Conservation (phyloP, 257 asterid species). For the Lantana camara region DNA sequence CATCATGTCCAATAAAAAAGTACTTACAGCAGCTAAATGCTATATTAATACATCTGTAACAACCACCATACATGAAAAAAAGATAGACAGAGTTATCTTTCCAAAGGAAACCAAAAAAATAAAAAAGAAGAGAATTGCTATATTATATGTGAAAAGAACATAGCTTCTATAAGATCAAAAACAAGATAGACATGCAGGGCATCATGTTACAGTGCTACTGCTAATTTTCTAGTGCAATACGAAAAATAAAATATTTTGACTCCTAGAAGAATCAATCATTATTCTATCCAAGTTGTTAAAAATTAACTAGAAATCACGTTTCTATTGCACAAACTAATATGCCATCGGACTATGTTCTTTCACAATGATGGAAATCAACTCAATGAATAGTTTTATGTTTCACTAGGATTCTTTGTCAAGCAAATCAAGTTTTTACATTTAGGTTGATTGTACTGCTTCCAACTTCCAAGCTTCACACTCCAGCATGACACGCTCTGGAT, state of each 20-base stretch:
- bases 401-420: not conserved
- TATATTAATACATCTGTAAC: too few species aligned
- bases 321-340: not conserved
- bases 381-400: not conserved
- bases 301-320: not conserved
- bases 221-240: not conserved
- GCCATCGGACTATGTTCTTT: not conserved
- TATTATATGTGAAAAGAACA: not conserved
- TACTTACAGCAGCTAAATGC: not conserved
- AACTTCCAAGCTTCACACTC: not conserved
- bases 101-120: too few species aligned
- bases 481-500: not conserved
- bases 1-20: too few species aligned
- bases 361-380: not conserved
- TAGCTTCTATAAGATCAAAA: not conserved
- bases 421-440: not conserved
- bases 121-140: too few species aligned
- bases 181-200: not conserved
- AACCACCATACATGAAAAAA: too few species aligned
- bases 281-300: too few species aligned
- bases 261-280: not conserved
- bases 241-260: not conserved
- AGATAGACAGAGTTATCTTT: too few species aligned
- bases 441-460: conserved; percentile 1
- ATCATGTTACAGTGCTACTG: too few species aligned